A percentile compares a stretch with the other conserved stretches of the same genome.
phyloP scores from a whole-genome alignment of 306 rosid genomes.

The Nissolia schottii region DNA sequence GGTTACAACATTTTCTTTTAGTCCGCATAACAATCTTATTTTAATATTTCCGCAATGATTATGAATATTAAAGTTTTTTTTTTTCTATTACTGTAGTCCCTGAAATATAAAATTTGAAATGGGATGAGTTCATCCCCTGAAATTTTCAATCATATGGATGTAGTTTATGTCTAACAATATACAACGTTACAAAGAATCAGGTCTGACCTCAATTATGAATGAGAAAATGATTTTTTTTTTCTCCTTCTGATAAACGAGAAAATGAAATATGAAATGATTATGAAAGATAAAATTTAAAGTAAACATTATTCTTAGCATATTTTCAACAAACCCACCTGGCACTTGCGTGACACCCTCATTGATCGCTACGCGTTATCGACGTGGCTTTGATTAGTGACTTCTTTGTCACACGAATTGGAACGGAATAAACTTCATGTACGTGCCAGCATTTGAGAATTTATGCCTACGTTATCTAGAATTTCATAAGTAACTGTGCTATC shows the following conservation, averaged over 20 bases:
- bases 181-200: neutral
- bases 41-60: too few relatives aligned
- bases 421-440: neutral
- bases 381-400: slow-evolving; percentile 27
- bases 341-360: neutral
- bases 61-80: too few relatives aligned
- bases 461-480: neutral
- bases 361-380: slow-evolving; percentile 7
- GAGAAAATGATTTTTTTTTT: neutral
- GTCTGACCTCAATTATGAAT: neutral
- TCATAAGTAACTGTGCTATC: too few relatives aligned
- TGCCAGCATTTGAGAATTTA: neutral
- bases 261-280: neutral
- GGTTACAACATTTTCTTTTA: too few relatives aligned
- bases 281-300: neutral
- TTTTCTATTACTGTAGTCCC: too few relatives aligned
- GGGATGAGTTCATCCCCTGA: too few relatives aligned
- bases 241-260: too few relatives aligned
- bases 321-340: slow-evolving; percentile 34
- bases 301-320: neutral
- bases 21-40: too few relatives aligned
- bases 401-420: neutral
- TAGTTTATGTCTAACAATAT: neutral
- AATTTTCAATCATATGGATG: too few relatives aligned
- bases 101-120: too few relatives aligned